Percentiles rank a stretch among this genome's conserved stretches.
phyloP scores from a whole-genome alignment of 2,329 filamentous ascomycete genomes.

The Lachnellula arida region DNA sequence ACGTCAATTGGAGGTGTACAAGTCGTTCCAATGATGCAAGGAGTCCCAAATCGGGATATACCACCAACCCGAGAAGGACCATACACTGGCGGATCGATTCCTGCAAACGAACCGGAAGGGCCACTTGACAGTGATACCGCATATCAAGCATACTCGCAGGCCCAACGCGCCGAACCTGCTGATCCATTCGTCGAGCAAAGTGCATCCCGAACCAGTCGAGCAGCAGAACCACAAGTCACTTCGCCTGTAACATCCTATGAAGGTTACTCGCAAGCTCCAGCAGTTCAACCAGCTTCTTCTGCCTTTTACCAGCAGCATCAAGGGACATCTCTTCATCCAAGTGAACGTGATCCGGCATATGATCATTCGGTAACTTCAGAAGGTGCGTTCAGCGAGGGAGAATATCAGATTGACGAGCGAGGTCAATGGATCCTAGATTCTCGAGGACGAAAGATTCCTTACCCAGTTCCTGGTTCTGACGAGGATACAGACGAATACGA shows the following conservation, averaged over 20 bases:
- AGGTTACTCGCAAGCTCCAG: slow-evolving; percentile 40
- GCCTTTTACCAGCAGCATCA: slow-evolving; percentile 44
- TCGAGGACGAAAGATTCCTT: slow-evolving; percentile 54
- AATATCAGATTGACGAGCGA: slow-evolving; percentile 61
- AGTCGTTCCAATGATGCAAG: slow-evolving; percentile 86
- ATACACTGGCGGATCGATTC: slow-evolving; percentile 33
- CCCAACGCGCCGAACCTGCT: slow-evolving; percentile 50
- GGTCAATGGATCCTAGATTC: slow-evolving; percentile 58
- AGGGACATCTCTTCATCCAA: slow-evolving; percentile 23
- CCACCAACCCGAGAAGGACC: slow-evolving; percentile 43
- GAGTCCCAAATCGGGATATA: slow-evolving; percentile 47
- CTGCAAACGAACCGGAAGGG: slow-evolving; percentile 19
- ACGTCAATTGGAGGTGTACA: slow-evolving; percentile 91
- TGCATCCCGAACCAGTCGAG: slow-evolving; percentile 25
- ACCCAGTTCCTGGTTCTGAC: slow-evolving; percentile 45
- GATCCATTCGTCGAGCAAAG: slow-evolving; percentile 56
- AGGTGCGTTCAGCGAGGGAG: slow-evolving; percentile 62
- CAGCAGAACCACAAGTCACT: slow-evolving; percentile 9
- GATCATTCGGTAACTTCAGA: slow-evolving; percentile 43
- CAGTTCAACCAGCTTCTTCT: slow-evolving; percentile 37
- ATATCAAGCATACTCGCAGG: slow-evolving; percentile 27
- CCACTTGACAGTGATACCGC: slow-evolving; percentile 21
- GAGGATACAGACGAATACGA: slow-evolving; percentile 53
- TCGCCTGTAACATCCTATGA: slow-evolving; percentile 27
- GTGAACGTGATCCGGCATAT: slow-evolving; percentile 42